Conservation (phyloP, 306 rosid species). For the Corylus heterophylla region DNA sequence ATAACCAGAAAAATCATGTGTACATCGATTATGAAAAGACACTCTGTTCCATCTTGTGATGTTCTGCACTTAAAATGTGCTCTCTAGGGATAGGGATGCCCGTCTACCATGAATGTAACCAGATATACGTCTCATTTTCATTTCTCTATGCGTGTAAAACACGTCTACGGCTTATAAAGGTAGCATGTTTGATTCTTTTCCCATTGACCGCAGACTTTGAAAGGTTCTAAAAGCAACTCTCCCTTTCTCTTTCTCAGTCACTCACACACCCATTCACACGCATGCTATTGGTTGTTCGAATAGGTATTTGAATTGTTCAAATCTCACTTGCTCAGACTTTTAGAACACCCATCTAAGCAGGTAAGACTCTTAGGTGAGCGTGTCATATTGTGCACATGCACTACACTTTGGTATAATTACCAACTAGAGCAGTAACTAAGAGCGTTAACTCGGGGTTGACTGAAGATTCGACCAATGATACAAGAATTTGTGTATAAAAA, state of each 20-base stretch:
- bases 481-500: too few species aligned
- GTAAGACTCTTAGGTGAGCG: too few species aligned
- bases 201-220: not conserved
- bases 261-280: too few species aligned
- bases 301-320: too few species aligned
- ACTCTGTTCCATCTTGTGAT: not conserved
- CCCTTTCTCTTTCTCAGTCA: not conserved
- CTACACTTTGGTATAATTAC: too few species aligned
- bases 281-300: too few species aligned
- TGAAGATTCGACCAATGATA: too few species aligned
- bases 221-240: not conserved
- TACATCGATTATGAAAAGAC: not conserved
- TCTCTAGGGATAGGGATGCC: not conserved
- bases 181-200: not conserved
- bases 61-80: not conserved
- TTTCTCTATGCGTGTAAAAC: not conserved
- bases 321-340: too few species aligned
- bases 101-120: not conserved
- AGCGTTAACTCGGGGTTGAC: too few species aligned
- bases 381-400: too few species aligned
- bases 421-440: too few species aligned
- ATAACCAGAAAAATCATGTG: not conserved
- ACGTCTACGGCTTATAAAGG: not conserved
- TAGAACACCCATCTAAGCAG: too few species aligned
- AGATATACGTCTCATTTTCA: not conserved